Base-by-base conservation (phyloP, 208 protist species). In the Leishmania mexicana region DNA sequence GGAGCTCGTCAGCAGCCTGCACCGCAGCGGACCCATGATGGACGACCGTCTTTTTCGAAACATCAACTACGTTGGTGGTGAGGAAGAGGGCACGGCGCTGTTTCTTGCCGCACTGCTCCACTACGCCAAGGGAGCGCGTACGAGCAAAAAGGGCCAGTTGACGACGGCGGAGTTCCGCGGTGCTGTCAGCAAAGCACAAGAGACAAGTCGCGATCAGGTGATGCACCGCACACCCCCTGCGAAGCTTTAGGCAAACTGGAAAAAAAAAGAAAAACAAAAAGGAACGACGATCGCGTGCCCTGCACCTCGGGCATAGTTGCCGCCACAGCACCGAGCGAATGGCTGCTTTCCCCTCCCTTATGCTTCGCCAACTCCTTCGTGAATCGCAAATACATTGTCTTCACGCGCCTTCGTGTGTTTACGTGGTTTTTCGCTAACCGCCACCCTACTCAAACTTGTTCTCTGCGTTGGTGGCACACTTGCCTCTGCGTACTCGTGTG, bases 71-170 rank as follows among this genome's bases (percentile, higher is more conserved):
- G 83, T 96, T 49, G 94, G 94, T 21, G 91, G 85, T 11, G 92
- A 97, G 76, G 93, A 97, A 65, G 89, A 93, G 2, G 94, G 94
- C 51, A 90, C 88, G 49, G 89, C 91, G 42, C 47, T 87, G 7
- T 92, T 96, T 72, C 81, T 97, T 45, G 64, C 78, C 8, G 17
- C 78, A 28, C 76, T 97, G 49, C 92, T 96, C 84, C 76, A 93
- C 72, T 78, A 84, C 65, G 76, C 49, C 57, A 64, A 7, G 42
- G 62, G 51, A 53, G 67, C 62, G 83, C 60, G 38, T 65, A 74
- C 31, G 28, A 76, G 51, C 21, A 49, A 17, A 15, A 38, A 60
- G 28, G 60, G 28, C 11, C 15, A 21, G 19, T 40, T 87, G 51
- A 80, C 70, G 19, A 45, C 80, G 1, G 74, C 53, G 51, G 73